phyloP scores from a whole-genome alignment of 352 stramenopile species.

The Globisporangium ultimum region DNA sequence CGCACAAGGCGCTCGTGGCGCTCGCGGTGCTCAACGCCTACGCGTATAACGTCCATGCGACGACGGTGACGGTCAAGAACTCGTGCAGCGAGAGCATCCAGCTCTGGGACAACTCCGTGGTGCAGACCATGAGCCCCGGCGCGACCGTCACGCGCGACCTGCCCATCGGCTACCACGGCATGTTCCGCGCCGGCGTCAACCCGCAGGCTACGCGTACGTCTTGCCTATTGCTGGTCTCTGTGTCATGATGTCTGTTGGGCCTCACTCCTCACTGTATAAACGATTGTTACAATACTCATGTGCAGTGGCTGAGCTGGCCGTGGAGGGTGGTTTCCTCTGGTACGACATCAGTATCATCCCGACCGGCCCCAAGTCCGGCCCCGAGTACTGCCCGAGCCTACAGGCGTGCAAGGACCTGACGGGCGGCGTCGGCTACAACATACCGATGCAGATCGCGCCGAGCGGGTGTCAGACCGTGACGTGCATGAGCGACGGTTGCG shows the following conservation, averaged over 20 bases:
- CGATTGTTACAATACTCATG: neutral
- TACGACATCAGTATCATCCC: constrained; percentile 56
- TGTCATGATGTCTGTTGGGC: constrained; percentile 6
- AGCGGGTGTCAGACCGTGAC: constrained; percentile 30
- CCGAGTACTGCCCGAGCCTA: constrained; percentile 34
- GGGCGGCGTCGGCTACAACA: constrained; percentile 39
- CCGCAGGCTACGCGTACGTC: constrained; percentile 19
- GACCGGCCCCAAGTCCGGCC: constrained; percentile 25
- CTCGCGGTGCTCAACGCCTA: neutral
- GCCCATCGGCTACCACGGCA: constrained; percentile 8
- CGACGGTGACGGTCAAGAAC: constrained; percentile 14
- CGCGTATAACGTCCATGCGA: neutral
- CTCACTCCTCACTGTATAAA: no score
- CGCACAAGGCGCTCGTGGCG: neutral
- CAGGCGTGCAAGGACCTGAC: constrained; percentile 36
- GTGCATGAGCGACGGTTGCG: constrained; percentile 31
- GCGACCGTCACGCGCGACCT: constrained; percentile 6
- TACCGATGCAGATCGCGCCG: constrained; percentile 41
- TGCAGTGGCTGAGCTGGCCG: constrained; percentile 39
- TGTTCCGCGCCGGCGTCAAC: constrained; percentile 16
- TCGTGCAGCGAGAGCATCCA: constrained; percentile 14
- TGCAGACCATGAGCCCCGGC: constrained; percentile 7
- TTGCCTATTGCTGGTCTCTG: neutral
- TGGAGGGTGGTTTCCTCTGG: constrained; percentile 29
- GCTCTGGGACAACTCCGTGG: constrained; percentile 16